These are phyloP conservation scores for Arabidopsis suecica DNA, from an alignment of 345 rosid species.

Conservation along the genomic window DNA sequence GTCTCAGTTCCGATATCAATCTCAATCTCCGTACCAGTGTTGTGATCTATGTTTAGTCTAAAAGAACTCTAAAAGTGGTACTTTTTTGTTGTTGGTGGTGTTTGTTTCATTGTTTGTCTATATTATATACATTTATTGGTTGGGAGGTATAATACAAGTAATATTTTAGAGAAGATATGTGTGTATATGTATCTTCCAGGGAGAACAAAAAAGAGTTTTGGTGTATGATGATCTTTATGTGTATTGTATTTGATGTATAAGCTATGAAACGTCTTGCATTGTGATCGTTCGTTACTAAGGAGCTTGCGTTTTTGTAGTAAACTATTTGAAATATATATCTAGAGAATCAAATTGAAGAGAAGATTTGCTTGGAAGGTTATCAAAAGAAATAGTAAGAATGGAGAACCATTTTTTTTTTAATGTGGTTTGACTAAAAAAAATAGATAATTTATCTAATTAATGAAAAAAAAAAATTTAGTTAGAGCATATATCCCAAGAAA, in stretches of 20 bases:
- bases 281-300: not conserved
- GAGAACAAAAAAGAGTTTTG: slow-evolving; percentile 11
- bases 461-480: not conserved
- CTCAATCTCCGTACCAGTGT: slow-evolving; percentile 53
- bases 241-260: slow-evolving; percentile 26
- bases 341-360: not conserved
- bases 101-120: slow-evolving; percentile 39
- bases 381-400: not conserved
- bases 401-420: not conserved
- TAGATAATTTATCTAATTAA: not conserved
- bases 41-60: slow-evolving; percentile 35
- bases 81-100: slow-evolving; percentile 33
- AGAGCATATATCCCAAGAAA: not conserved
- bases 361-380: slow-evolving; percentile 9
- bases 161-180: slow-evolving; percentile 17
- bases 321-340: not conserved
- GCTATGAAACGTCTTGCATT: slow-evolving; percentile 7
- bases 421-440: not conserved
- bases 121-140: slow-evolving; percentile 46
- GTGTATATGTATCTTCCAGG: slow-evolving; percentile 18
- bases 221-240: slow-evolving; percentile 19
- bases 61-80: not conserved
- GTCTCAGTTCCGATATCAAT: slow-evolving; percentile 78
- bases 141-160: slow-evolving; percentile 44
- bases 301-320: not conserved